Conservation (phyloP, 139 green algal species). For the Chlorella sorokiniana region DNA sequence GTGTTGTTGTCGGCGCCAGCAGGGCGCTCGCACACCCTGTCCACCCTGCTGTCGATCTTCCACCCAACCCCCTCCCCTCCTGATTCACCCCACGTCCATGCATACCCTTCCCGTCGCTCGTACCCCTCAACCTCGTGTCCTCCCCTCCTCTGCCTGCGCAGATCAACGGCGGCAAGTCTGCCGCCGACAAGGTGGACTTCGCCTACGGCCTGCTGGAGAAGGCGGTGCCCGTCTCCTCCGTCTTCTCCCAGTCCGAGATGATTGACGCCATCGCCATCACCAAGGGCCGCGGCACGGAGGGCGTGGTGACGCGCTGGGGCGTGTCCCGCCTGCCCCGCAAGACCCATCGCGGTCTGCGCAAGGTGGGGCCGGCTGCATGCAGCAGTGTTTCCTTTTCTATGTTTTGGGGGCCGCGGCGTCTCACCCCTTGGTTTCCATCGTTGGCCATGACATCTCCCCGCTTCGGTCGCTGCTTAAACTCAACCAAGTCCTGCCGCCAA, state of each 20-base stretch:
- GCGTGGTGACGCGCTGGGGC: slow-evolving; percentile 98
- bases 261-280: slow-evolving; percentile 99
- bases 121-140: too few relatives aligned
- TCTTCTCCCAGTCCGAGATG: slow-evolving; percentile 97
- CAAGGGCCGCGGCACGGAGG: slow-evolving; percentile 93
- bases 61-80: too few relatives aligned
- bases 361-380: too few relatives aligned
- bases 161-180: slow-evolving; percentile 90
- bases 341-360: slow-evolving; percentile 98
- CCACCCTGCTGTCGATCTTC: too few relatives aligned
- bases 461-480: too few relatives aligned
- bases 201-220: slow-evolving; percentile 94
- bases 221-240: slow-evolving; percentile 81
- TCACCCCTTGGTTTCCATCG: too few relatives aligned
- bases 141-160: slow-evolving; percentile 33
- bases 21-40: too few relatives aligned
- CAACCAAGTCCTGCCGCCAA: not conserved
- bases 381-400: too few relatives aligned
- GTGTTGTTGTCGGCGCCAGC: too few relatives aligned
- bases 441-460: too few relatives aligned
- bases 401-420: too few relatives aligned
- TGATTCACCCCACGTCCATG: not conserved
- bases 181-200: slow-evolving; percentile 97
- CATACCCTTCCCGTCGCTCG: not conserved
- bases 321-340: slow-evolving; percentile 98